phyloP scores from a whole-genome alignment of 1,139 yeast genomes.

The Nakaseomyces nivariensis region DNA sequence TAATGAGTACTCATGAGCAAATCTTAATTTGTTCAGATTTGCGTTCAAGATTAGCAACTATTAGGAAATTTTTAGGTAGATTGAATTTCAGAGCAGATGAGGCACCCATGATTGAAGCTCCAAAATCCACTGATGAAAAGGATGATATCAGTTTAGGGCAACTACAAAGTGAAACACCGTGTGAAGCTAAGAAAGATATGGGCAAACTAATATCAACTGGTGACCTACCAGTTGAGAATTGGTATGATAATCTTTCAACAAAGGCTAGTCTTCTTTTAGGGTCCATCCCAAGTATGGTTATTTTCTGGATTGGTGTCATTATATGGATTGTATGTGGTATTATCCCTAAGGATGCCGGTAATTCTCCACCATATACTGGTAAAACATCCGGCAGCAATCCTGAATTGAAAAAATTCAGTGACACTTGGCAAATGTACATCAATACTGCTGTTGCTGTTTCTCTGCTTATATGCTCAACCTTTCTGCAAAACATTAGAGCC shows the following conservation, averaged over 20 bases:
- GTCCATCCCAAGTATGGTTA: conserved; percentile 25
- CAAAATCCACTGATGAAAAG: background rate
- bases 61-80: conserved; percentile 14
- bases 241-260: conserved; percentile 29
- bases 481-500: conserved; percentile 32
- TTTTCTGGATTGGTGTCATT: conserved; percentile 32
- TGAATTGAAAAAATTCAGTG: conserved; percentile 21
- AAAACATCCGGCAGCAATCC: conserved; percentile 19
- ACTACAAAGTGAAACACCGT: background rate
- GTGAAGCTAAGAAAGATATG: background rate
- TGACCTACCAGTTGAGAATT: conserved; percentile 19
- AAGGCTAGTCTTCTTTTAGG: conserved; percentile 23
- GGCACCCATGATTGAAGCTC: background rate
- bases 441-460: conserved; percentile 34
- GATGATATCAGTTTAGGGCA: background rate
- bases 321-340: conserved; percentile 33
- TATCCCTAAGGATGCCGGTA: conserved; percentile 20
- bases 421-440: conserved; percentile 34
- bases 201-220: conserved; percentile 6
- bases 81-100: conserved; percentile 4
- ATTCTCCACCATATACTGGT: conserved; percentile 22
- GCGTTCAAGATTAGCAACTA: conserved; percentile 27
- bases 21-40: conserved; percentile 21
- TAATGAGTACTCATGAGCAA: conserved; percentile 23
- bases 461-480: conserved; percentile 28